phyloP scores from a whole-genome alignment of 441 rosid species.

The Pelargonium australe region DNA sequence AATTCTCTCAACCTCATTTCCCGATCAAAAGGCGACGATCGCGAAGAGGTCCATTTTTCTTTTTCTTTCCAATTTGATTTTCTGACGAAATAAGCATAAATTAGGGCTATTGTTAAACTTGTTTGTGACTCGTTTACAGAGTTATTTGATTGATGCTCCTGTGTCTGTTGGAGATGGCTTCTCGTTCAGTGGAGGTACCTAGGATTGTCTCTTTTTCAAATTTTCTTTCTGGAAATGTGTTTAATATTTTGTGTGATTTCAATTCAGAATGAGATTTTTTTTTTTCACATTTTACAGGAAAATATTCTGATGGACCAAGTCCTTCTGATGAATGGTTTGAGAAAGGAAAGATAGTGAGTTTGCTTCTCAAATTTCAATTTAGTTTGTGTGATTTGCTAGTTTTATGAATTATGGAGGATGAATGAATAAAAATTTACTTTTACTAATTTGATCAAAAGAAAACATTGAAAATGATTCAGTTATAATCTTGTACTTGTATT shows the following conservation, averaged over 20 bases:
- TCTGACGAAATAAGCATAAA: not conserved
- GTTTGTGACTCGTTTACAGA: conserved; percentile 33
- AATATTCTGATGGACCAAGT: conserved; percentile 70
- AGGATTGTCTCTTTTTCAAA: not conserved
- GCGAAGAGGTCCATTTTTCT: conserved; percentile 33
- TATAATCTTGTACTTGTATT: not conserved
- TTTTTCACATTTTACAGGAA: conserved; percentile 36
- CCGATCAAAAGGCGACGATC: conserved; percentile 33
- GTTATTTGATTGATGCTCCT: conserved; percentile 78
- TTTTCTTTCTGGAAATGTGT: not conserved
- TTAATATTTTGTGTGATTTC: not conserved
- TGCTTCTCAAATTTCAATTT: not conserved
- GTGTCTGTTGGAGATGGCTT: conserved; percentile 86
- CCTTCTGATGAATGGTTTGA: conserved; percentile 82
- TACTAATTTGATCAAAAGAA: not conserved
- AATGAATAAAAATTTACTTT: too few relatives aligned
- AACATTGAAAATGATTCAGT: not conserved
- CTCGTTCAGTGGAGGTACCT: conserved; percentile 78
- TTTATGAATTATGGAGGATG: not conserved
- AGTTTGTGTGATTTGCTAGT: not conserved
- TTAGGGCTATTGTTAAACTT: not conserved
- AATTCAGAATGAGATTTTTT: conserved; percentile 7
- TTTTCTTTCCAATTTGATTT: not conserved
- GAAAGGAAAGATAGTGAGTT: conserved; percentile 68
- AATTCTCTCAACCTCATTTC: conserved; percentile 32